These are phyloP conservation scores for Cornus suecica DNA, from an alignment of 148 eudicot species.

Conservation along the genomic window DNA sequence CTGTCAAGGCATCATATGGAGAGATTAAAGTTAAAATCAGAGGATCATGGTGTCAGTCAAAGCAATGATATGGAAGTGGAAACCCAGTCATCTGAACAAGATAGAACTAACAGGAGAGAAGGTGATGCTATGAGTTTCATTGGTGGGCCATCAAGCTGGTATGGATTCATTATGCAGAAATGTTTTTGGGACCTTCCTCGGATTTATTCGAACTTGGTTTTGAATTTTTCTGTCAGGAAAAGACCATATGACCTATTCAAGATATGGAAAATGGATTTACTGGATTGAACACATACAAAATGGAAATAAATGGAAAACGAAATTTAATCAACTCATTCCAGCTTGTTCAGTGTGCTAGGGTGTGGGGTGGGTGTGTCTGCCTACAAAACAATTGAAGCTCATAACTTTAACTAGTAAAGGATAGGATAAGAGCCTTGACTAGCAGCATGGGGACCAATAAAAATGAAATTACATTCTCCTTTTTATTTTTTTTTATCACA, in stretches of 20 bases:
- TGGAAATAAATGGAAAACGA: no score
- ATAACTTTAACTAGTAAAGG: no score
- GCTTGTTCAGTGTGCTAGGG: no score
- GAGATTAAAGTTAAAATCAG: conserved; percentile 22
- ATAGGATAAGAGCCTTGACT: no score
- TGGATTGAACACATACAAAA: no score
- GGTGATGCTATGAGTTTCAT: conserved; percentile 27
- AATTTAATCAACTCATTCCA: no score
- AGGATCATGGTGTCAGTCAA: conserved; percentile 20
- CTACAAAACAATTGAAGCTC: no score
- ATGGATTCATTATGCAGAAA: conserved; percentile 12
- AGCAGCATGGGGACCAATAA: no score
- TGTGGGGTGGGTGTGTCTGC: no score
- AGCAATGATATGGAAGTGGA: conserved; percentile 38
- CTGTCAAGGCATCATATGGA: conserved; percentile 26
- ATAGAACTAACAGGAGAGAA: conserved; percentile 25
- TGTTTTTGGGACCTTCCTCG: background rate
- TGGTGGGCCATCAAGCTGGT: conserved; percentile 63
- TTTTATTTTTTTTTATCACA: background rate
- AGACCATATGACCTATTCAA: background rate
- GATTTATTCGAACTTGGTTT: background rate
- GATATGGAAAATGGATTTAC: background rate
- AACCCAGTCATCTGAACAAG: conserved; percentile 23
- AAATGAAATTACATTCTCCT: background rate
- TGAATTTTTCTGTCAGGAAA: conserved; percentile 8